These are phyloP conservation scores for Coleophoma eucalyptorum DNA, from an alignment of 2,329 filamentous ascomycete species.

Conservation along the genomic window DNA sequence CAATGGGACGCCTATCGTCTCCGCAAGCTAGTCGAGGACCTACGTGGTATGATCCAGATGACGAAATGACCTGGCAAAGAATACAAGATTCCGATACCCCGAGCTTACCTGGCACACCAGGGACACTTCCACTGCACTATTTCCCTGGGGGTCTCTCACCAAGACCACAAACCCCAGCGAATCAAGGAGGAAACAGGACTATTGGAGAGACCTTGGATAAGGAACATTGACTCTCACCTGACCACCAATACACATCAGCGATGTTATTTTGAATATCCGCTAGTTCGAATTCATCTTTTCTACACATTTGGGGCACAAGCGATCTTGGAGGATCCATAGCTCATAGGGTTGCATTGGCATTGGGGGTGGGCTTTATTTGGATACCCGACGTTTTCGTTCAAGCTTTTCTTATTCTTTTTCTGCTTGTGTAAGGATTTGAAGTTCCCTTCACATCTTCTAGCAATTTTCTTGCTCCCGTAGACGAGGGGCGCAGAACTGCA, in stretches of 20 bases:
- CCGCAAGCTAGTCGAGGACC: constrained; percentile 9
- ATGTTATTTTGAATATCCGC: neutral
- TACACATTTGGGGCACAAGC: neutral
- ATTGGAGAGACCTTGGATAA: constrained; percentile 15
- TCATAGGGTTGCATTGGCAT: neutral
- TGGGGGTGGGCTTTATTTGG: neutral
- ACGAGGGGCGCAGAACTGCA: no score
- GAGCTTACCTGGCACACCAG: neutral
- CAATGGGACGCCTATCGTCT: constrained; percentile 8
- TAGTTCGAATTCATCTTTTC: neutral
- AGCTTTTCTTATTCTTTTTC: no score
- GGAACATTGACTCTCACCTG: neutral
- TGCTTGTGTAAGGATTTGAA: no score
- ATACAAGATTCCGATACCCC: neutral
- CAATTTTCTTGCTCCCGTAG: no score
- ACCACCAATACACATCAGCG: neutral
- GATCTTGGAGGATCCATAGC: neutral
- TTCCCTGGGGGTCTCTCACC: constrained; percentile 21
- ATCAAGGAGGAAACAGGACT: constrained; percentile 10
- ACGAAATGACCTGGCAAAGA: constrained; percentile 7
- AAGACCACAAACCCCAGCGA: constrained; percentile 9
- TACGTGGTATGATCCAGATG: constrained; percentile 22
- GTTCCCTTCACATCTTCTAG: no score
- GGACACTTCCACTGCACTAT: neutral
- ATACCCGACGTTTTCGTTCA: no score